A percentile compares a stretch with the other conserved stretches of the same genome.
These are phyloP conservation scores for Colletotrichum lupini DNA, from an alignment of 2,329 filamentous ascomycete species.

Conservation along the genomic window DNA sequence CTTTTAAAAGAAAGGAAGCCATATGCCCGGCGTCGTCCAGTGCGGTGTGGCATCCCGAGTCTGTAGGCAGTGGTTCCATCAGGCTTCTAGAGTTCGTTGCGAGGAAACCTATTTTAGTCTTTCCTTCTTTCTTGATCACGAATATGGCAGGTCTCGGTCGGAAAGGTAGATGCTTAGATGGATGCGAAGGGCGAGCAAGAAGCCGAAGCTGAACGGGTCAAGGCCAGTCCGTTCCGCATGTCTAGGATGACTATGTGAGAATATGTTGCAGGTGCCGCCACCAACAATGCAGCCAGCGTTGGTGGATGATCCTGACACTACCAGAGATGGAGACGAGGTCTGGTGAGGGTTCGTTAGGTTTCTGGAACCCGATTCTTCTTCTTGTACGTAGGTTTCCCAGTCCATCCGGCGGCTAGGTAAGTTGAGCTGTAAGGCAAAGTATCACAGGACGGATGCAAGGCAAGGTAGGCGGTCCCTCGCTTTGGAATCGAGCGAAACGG, in stretches of 20 bases:
- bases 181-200: background rate
- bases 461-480: background rate
- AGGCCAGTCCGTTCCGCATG: background rate
- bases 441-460: background rate
- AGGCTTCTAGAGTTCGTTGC: slow-evolving; percentile 13
- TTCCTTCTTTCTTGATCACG: background rate
- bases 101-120: slow-evolving; percentile 16
- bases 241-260: slow-evolving; percentile 21
- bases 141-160: slow-evolving; percentile 13
- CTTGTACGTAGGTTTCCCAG: background rate
- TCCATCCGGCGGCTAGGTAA: background rate
- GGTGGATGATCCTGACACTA: slow-evolving; percentile 10
- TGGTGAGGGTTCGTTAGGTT: slow-evolving; percentile 9
- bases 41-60: slow-evolving; percentile 7
- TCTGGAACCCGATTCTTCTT: slow-evolving; percentile 1
- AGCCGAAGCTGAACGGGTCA: background rate
- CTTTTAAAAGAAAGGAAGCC: slow-evolving; percentile 20
- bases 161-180: slow-evolving; percentile 18
- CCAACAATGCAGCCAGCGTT: slow-evolving; percentile 19
- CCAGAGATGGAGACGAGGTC: background rate
- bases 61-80: slow-evolving; percentile 17
- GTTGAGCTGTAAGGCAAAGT: background rate
- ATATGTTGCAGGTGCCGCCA: slow-evolving; percentile 22
- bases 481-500: background rate
- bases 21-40: slow-evolving; percentile 19